Base-by-base conservation (phyloP, 306 rosid species). In the Malus orientalis region DNA sequence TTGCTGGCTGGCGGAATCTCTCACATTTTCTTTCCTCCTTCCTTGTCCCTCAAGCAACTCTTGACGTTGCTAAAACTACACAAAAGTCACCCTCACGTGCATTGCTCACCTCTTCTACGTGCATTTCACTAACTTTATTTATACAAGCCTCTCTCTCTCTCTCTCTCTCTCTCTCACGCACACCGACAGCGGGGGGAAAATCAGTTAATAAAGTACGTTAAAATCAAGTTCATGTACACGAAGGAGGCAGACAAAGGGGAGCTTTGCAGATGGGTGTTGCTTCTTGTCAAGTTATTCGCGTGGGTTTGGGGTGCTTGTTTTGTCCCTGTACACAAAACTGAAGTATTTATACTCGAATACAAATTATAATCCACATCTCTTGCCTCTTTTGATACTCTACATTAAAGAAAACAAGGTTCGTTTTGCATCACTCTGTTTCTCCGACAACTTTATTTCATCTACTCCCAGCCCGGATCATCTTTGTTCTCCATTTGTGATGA, bases 41-140 rank as follows among this genome's bases (percentile, higher is more conserved):
- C 45, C 45, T 8, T 40, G 60, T 69, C 18, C 60, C 45, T 44
- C 22, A 44, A 68, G 74, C 45, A 55, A 51, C 68, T 68, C 45
- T 40, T 40, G 11, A 40, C 0, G 45, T 40, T 40, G 45, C 45
- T 40, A 5, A 8, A 38, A 33, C 55, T 42, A 42, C 44, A 44
- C 64, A 51, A n/a, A n/a, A 15, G 62, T 29, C 74, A 76, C 69
- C 55, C 78, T 57, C 74, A 59, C 75, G 76, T 79, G 55, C 79
- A 69, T 22, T 74, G 58, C 61, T 69, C 83, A 33, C 79, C 76
- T 23, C 63, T 74, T 73, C 57, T 36, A 36, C 40, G 40, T 36
- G 40, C 40, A 36, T 36, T 36, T 36, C 40, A 36, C 40, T 1
- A 6, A 6, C 40, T 36, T 36, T 6, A 33, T 33, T 33, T 5